These are phyloP conservation scores for Coccomyxa sp. DNA, from an alignment of 139 green algal genomes.

Conservation along the genomic window DNA sequence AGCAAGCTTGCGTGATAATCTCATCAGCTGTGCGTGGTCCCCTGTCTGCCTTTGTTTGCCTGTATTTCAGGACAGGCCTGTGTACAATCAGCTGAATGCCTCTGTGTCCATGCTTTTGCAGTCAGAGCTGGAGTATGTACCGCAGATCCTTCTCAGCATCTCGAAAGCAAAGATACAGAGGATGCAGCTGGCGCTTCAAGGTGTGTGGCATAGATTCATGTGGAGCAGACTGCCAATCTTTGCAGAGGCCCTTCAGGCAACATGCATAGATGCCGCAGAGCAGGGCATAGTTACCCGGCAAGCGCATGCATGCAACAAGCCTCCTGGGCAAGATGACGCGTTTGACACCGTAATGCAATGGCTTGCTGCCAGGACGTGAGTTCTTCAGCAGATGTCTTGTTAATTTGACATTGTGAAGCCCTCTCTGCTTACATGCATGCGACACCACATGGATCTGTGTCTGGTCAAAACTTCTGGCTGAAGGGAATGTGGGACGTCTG, in stretches of 20 bases:
- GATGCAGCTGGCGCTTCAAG: slow-evolving; percentile 31
- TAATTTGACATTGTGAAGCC: too few relatives aligned
- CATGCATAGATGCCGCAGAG: neutral
- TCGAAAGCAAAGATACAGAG: slow-evolving; percentile 3
- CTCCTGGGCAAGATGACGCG: slow-evolving; percentile 45
- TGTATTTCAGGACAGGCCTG: too few relatives aligned
- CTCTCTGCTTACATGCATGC: too few relatives aligned
- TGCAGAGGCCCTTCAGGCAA: neutral
- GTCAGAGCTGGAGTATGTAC: slow-evolving; percentile 33
- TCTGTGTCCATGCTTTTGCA: neutral
- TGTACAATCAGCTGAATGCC: too few relatives aligned
- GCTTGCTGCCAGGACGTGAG: too few relatives aligned
- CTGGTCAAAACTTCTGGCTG: too few relatives aligned
- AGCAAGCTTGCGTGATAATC: neutral
- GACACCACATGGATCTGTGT: too few relatives aligned
- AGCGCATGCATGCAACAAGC: slow-evolving; percentile 7
- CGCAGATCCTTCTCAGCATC: slow-evolving; percentile 39
- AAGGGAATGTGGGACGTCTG: too few relatives aligned
- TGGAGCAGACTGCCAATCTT: slow-evolving; percentile 21
- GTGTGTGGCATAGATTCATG: slow-evolving; percentile 44
- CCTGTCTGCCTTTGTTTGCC: too few relatives aligned
- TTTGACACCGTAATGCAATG: slow-evolving; percentile 62
- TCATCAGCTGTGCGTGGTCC: neutral
- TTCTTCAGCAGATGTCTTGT: too few relatives aligned
- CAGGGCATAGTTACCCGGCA: neutral